These are phyloP conservation scores for Phytophthora melonis DNA, from an alignment of 352 stramenopile genomes.

Conservation along the genomic window DNA sequence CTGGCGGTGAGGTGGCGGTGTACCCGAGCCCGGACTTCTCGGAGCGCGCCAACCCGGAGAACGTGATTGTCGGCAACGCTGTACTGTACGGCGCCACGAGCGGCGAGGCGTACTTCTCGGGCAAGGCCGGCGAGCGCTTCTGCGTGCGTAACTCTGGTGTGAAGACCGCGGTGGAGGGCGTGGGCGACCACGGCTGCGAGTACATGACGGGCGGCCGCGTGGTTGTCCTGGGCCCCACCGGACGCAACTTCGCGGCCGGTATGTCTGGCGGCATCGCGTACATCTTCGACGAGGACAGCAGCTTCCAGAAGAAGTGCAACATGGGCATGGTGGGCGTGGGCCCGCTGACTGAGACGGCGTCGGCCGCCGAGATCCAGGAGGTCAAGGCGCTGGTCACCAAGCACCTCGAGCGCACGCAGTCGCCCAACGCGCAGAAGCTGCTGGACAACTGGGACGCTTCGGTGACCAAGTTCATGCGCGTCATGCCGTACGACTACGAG, in stretches of 20 bases:
- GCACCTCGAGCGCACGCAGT: slow-evolving; percentile 91
- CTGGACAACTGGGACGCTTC: slow-evolving; percentile 92
- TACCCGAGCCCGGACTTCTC: slow-evolving; percentile 78
- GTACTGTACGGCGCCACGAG: slow-evolving; percentile 95
- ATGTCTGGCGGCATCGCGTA: slow-evolving; percentile 98
- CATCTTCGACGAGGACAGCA: slow-evolving; percentile 95
- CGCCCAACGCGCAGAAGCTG: slow-evolving; percentile 84
- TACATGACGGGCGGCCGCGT: slow-evolving; percentile 98
- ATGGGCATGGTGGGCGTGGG: slow-evolving; percentile 93
- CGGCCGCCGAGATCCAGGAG: slow-evolving; percentile 73
- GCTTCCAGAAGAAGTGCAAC: slow-evolving; percentile 95
- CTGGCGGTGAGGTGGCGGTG: slow-evolving; percentile 93
- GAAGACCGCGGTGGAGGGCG: slow-evolving; percentile 95
- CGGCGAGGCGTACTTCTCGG: slow-evolving; percentile 95
- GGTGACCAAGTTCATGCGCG: slow-evolving; percentile 59
- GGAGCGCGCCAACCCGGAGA: slow-evolving; percentile 73
- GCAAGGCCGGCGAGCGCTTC: slow-evolving; percentile 96
- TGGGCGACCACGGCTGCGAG: slow-evolving; percentile 97
- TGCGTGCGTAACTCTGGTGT: slow-evolving; percentile 97
- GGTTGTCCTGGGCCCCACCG: slow-evolving; percentile 93
- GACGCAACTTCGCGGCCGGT: slow-evolving; percentile 96
- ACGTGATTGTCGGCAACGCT: slow-evolving; percentile 96
- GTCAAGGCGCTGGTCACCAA: slow-evolving; percentile 91
- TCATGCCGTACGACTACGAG: slow-evolving; percentile 80
- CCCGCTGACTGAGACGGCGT: slow-evolving; percentile 78